phyloP scores from a whole-genome alignment of 2,329 filamentous ascomycete genomes.

The Colletotrichum sansevieriae region DNA sequence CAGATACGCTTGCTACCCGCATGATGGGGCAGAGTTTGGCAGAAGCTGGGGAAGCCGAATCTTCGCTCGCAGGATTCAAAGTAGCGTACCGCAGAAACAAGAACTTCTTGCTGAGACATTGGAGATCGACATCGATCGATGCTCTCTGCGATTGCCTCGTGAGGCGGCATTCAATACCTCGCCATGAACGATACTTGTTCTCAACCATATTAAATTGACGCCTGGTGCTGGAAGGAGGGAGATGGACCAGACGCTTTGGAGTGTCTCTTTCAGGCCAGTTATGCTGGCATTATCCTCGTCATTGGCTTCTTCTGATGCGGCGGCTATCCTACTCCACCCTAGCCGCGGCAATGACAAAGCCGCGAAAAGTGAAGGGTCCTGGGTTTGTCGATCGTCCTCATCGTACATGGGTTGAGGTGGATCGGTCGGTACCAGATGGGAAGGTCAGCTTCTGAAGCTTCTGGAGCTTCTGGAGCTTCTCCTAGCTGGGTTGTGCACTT shows the following conservation, averaged over 20 bases:
- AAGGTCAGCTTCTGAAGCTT: neutral
- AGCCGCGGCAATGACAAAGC: constrained; percentile 11
- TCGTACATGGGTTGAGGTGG: neutral
- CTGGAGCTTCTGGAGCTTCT: neutral
- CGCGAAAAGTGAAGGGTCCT: constrained; percentile 2
- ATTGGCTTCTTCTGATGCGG: neutral
- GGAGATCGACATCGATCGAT: constrained; percentile 21
- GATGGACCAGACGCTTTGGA: neutral
- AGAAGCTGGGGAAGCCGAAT: constrained; percentile 30
- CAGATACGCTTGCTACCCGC: constrained; percentile 29
- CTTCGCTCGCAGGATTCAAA: constrained; percentile 11
- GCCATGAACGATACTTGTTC: neutral
- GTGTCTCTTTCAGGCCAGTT: constrained; percentile 11
- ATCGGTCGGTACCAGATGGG: constrained; percentile 2
- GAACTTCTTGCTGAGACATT: constrained; percentile 5
- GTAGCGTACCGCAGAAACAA: neutral
- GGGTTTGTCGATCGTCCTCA: neutral
- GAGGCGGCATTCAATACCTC: neutral
- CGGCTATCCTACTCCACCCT: constrained; percentile 20
- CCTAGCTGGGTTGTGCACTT: neutral
- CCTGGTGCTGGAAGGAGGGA: constrained; percentile 4
- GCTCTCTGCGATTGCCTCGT: neutral
- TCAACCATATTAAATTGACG: constrained; percentile 6
- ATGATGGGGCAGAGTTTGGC: constrained; percentile 22
- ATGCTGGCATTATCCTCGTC: constrained; percentile 26